Evolutionary conservation across 2,329 filamentous ascomycete genomes (phyloP), one percentile per base, ranked within the genome.

Genomic region (Colletotrichum sp.): DNA sequence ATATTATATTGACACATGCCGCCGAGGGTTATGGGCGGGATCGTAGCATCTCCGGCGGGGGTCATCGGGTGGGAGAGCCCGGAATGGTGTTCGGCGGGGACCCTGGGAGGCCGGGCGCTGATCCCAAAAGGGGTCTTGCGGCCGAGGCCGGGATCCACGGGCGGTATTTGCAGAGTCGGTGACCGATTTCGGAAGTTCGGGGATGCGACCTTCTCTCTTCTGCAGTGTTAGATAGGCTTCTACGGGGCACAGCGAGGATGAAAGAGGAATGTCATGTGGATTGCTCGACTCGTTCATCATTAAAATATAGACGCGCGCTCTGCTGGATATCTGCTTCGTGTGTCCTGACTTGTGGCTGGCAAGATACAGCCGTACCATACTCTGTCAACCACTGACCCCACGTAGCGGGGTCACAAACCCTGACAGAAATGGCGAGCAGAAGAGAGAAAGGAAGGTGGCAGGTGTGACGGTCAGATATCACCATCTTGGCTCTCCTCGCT

Each of bases 401-500:
- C 26, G 55, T 24, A 26, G 68, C 57, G 68, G 57, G 73, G 59
- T 52, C 44, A 24, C 28, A 21, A 57, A 30, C 73, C 44, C 65
- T 72, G 55, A 55, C 24, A 68, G 24, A 55, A 24, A 64, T 21
- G 44, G 59, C 28, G 57, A 68, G 34, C 49, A 36, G 68, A 60
- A 36, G 18, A 44, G 44, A 12, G 24, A 59, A 26, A 67, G 12
- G 30, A 49, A 36, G 32, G 26, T 68, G 44, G 24, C 8, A 44
- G 9, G 36, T 34, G n/a, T 44, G 26, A 24, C 26, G 71, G 39
- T 79, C 73, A 26, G 79, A 76, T 32, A 49, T 62, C 59, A 76
- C 75, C 77, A 77, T 44, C 72, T 75, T 36, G 71, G 77, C 69
- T 77, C 75, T 39, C 32, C 57, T 24, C 63, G 75, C 66, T 78